Base-by-base conservation (phyloP, 2,329 filamentous ascomycete species). In the Colletotrichum musae region DNA sequence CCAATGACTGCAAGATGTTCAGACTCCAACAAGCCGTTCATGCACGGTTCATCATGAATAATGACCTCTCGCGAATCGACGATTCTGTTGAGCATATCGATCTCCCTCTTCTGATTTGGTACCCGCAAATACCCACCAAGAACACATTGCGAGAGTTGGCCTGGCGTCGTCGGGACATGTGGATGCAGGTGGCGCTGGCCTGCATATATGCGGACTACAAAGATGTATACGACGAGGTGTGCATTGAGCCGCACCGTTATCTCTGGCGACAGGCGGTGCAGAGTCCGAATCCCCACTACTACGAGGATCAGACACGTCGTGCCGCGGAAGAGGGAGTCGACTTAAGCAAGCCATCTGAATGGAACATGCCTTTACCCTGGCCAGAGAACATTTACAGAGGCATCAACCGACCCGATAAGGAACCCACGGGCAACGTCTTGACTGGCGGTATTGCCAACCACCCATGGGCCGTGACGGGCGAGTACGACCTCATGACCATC, bases 1-100 rank as follows among this genome's bases (percentile, higher is more conserved):
- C 24, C n/a, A 39, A 6, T 0, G 18, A 18, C 7, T 6, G 0
- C 41, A 2, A 7, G 0, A 9, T 2, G 4, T n/a, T 21, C 6
- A 1, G 1, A 15, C 26, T 64, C 13, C 58, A 39, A 32, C 51
- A 57, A 36, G 77, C 77, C 1, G 73, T 77, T 18, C 62, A 69
- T 43, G 78, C 77, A 5, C 70, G 77, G 0, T 73, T 74, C 68
- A 78, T 80, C 68, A 79, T 79, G 75, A 77, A 74, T 64, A 75
- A 78, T 48, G 75, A 77, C 45, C 67, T 78, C 3, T 75, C 74
- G 4, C 68, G 68, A 32, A 67, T 73, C 21, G 10, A 57, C 0
- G 62, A 66, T 4, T n/a, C 24, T 2, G 16, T 24, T 0, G 12
- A 50, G 1, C 21, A 21, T 2, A 24, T 16, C 2, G 16, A 2